Percentiles rank a stretch among this genome's conserved stretches.
Evolutionary conservation across 345 rosid genomes (phyloP).

Genomic region (Hibiscus trionum): DNA sequence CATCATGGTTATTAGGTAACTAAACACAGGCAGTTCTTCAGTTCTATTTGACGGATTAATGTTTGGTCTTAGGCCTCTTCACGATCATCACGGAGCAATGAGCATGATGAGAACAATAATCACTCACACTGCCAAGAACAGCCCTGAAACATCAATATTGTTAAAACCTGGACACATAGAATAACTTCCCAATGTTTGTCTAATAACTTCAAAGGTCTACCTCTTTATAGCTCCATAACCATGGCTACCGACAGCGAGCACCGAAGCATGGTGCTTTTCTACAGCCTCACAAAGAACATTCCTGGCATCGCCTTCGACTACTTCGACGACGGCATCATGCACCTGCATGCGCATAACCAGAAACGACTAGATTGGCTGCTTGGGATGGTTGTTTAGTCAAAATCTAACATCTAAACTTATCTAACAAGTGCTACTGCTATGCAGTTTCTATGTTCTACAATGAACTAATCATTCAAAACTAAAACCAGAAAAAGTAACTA

Average conservation of each 20-base stretch:
- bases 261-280: constrained; percentile 71
- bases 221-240: constrained; percentile 96
- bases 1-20: background rate
- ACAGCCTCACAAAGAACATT: constrained; percentile 84
- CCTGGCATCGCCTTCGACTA: constrained; percentile 84
- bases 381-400: background rate
- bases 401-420: background rate
- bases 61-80: constrained; percentile 86
- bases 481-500: background rate
- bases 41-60: constrained; percentile 17
- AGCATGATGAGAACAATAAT: constrained; percentile 93
- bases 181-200: background rate
- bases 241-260: constrained; percentile 91
- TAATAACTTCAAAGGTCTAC: constrained; percentile 18
- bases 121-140: constrained; percentile 93
- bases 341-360: constrained; percentile 33
- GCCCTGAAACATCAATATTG: constrained; percentile 47
- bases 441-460: background rate
- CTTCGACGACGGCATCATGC: constrained; percentile 39
- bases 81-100: constrained; percentile 94
- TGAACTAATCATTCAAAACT: background rate
- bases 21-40: background rate
- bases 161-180: background rate
- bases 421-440: background rate
- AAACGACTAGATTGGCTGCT: background rate